Conservation (phyloP, 2,329 filamentous ascomycete species). For the Fusarium sublunatum region DNA sequence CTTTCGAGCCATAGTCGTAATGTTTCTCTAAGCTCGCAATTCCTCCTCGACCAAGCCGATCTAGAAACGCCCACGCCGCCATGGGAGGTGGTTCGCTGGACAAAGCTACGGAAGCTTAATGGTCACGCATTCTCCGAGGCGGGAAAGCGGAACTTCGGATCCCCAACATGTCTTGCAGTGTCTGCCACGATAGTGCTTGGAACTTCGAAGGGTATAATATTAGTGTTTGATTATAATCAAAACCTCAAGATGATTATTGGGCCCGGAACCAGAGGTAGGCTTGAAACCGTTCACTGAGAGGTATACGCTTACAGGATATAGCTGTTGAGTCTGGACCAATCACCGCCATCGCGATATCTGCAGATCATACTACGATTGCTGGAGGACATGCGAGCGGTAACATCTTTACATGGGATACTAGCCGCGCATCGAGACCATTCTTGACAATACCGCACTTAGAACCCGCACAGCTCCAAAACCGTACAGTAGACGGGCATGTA, state of each 20-base stretch:
- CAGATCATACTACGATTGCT: slow-evolving; percentile 91
- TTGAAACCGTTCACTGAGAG: neutral
- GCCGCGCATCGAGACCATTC: slow-evolving; percentile 84
- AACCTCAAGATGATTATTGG: slow-evolving; percentile 94
- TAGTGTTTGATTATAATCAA: slow-evolving; percentile 98
- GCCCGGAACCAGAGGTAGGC: slow-evolving; percentile 85
- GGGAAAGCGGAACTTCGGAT: slow-evolving; percentile 91
- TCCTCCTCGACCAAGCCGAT: slow-evolving; percentile 71
- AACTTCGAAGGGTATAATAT: slow-evolving; percentile 91
- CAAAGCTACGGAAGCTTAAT: slow-evolving; percentile 88
- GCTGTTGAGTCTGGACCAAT: slow-evolving; percentile 91
- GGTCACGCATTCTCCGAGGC: slow-evolving; percentile 91
- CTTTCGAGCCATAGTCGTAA: slow-evolving; percentile 82
- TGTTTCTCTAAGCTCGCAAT: slow-evolving; percentile 79
- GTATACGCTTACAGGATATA: slow-evolving; percentile 54
- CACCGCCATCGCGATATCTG: slow-evolving; percentile 88
- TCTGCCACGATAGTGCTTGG: slow-evolving; percentile 90
- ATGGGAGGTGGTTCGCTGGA: slow-evolving; percentile 98
- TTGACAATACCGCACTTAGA: slow-evolving; percentile 85
- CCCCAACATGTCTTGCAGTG: slow-evolving; percentile 88
- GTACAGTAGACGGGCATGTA: slow-evolving; percentile 84
- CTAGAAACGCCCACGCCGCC: slow-evolving; percentile 80
- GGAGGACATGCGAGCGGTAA: slow-evolving; percentile 89
- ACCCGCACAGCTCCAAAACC: slow-evolving; percentile 69
- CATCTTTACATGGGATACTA: slow-evolving; percentile 97